Conservation (phyloP, 1,284 basidiomycete species). For the Rugosomyces carneus region DNA sequence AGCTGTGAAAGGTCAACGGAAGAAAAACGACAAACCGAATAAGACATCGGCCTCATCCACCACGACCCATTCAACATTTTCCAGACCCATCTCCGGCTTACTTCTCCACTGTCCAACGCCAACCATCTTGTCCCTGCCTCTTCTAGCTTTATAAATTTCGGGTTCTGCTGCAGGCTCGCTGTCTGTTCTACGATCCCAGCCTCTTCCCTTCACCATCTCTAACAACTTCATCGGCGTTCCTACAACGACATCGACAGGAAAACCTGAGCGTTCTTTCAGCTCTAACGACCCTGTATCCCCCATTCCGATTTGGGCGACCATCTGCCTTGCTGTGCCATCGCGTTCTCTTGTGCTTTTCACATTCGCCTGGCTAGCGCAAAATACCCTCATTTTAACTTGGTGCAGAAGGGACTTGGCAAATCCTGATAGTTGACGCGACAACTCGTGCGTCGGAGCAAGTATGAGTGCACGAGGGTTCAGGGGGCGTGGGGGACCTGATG, state of each 20-base stretch:
- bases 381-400: constrained; percentile 65
- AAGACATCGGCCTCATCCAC: constrained; percentile 87
- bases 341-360: constrained; percentile 30
- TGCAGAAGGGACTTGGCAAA: constrained; percentile 75
- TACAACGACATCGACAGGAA: constrained; percentile 64
- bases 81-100: constrained; percentile 51
- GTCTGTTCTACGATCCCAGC: constrained; percentile 49
- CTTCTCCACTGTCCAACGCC: constrained; percentile 30
- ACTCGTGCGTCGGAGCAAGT: constrained; percentile 83
- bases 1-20: neutral
- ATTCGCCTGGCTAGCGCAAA: constrained; percentile 66
- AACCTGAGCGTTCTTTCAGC: constrained; percentile 18
- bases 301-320: constrained; percentile 32
- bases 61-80: constrained; percentile 76
- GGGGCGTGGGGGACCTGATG: constrained; percentile 18
- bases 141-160: constrained; percentile 20
- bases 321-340: constrained; percentile 41
- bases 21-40: constrained; percentile 50
- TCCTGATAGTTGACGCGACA: constrained; percentile 69
- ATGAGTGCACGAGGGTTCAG: constrained; percentile 72
- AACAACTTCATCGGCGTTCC: constrained; percentile 75
- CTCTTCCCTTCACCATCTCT: constrained; percentile 60
- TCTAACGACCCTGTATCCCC: constrained; percentile 25
- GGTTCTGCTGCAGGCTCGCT: constrained; percentile 21
- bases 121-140: constrained; percentile 29